Evolutionary conservation across 148 eudicot genomes (phyloP).

Genomic region (Vaccinium macrocarpon): DNA sequence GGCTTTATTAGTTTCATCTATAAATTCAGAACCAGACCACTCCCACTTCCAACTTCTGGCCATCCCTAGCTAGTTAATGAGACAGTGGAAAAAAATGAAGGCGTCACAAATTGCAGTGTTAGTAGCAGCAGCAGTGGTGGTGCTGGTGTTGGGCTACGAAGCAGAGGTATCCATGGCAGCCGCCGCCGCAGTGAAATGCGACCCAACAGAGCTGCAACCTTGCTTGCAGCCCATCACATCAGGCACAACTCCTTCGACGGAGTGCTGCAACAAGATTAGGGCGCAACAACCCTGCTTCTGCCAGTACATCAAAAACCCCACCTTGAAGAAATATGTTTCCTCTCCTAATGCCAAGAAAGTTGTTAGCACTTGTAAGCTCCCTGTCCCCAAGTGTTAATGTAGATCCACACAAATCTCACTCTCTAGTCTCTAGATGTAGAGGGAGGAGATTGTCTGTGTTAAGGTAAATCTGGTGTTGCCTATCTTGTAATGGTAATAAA

Average conservation of each 20-base stretch:
- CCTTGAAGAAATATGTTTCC: slow-evolving; percentile 22
- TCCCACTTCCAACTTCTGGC: background rate
- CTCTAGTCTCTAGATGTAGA: background rate
- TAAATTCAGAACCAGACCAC: background rate
- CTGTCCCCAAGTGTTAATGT: slow-evolving; percentile 50
- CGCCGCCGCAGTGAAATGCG: slow-evolving; percentile 25
- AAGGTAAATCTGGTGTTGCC: too few species aligned
- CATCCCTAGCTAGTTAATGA: too few species aligned
- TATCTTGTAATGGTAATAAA: too few species aligned
- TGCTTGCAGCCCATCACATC: slow-evolving; percentile 32
- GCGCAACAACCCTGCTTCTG: slow-evolving; percentile 50
- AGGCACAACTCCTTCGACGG: slow-evolving; percentile 21
- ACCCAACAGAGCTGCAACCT: slow-evolving; percentile 32
- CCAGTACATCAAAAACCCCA: slow-evolving; percentile 34
- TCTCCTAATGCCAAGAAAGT: slow-evolving; percentile 42
- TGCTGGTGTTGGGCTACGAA: slow-evolving; percentile 21
- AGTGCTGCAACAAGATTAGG: slow-evolving; percentile 35
- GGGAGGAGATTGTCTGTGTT: too few species aligned
- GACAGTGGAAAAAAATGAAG: background rate
- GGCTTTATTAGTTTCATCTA: background rate
- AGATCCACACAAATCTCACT: too few species aligned
- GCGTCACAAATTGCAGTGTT: background rate
- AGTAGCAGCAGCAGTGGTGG: background rate
- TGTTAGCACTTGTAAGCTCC: slow-evolving; percentile 34
- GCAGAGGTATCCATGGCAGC: slow-evolving; percentile 23